Conservation (phyloP, 2,329 filamentous ascomycete species). For the Mariannaea sp. region DNA sequence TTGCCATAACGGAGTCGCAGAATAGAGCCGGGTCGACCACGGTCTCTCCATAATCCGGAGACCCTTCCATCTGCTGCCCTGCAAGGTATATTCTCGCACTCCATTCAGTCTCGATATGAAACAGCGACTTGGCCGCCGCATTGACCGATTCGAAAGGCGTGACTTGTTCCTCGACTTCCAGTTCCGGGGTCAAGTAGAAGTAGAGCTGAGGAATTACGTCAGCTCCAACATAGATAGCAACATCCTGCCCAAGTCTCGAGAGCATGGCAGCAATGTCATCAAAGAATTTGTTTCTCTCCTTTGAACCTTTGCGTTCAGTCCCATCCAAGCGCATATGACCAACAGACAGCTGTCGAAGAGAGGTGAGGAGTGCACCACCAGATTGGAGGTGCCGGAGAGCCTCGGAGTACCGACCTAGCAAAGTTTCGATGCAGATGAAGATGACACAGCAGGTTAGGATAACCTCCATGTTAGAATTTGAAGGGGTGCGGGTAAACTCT, state of each 20-base stretch:
- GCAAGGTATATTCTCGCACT: constrained; percentile 7
- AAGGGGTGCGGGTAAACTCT: constrained; percentile 23
- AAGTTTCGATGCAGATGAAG: constrained; percentile 33
- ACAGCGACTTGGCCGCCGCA: constrained; percentile 6
- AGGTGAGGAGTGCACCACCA: constrained; percentile 22
- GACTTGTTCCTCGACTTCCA: constrained; percentile 9
- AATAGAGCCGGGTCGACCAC: background rate
- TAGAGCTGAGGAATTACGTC: constrained; percentile 23
- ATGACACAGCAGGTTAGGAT: constrained; percentile 32
- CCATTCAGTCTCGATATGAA: constrained; percentile 17
- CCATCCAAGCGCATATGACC: background rate
- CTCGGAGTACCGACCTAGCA: constrained; percentile 29
- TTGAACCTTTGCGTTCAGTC: background rate
- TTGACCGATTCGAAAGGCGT: constrained; percentile 20
- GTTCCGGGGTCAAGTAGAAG: background rate
- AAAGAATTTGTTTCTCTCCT: constrained; percentile 9
- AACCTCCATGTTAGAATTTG: constrained; percentile 18
- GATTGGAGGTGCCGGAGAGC: constrained; percentile 30
- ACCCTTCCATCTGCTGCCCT: background rate
- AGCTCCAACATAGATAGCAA: constrained; percentile 24
- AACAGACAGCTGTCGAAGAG: background rate
- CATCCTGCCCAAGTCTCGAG: constrained; percentile 20
- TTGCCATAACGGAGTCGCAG: background rate
- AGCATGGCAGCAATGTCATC: constrained; percentile 25
- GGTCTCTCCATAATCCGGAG: too few relatives aligned